Percentiles rank a stretch among this genome's conserved stretches.
These are phyloP conservation scores for Aureobasidium pullulans DNA, from an alignment of 2,329 filamentous ascomycete species.

Conservation along the genomic window DNA sequence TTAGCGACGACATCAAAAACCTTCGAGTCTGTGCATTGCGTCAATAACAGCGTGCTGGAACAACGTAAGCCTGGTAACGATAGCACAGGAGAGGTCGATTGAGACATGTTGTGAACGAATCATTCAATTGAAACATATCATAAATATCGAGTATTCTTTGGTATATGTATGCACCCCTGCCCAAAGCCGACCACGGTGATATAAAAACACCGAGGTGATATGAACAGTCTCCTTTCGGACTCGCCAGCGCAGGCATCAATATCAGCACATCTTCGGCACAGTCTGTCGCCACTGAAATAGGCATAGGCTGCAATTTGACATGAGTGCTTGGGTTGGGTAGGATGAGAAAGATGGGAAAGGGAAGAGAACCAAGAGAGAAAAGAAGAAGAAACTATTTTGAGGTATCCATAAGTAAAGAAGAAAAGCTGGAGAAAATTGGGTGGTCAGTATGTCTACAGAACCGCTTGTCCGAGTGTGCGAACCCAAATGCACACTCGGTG, in stretches of 20 bases:
- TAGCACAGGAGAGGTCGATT: too few relatives aligned
- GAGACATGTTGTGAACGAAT: too few relatives aligned
- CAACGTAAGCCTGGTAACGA: too few relatives aligned
- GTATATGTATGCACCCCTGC: conserved; percentile 21
- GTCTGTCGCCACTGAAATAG: conserved; percentile 65
- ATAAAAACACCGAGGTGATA: not conserved
- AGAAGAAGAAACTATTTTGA: not conserved
- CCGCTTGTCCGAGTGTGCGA: not conserved
- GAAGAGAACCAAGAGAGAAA: not conserved
- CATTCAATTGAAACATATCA: not conserved
- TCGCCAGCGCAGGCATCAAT: conserved; percentile 35
- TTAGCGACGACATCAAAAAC: too few relatives aligned
- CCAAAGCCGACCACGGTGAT: conserved; percentile 14
- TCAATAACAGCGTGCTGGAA: too few relatives aligned
- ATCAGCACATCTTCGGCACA: conserved; percentile 99
- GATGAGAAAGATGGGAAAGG: not conserved
- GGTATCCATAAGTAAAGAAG: conserved; percentile 14
- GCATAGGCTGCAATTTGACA: conserved; percentile 99
- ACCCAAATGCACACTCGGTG: not conserved
- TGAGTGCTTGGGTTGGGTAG: conserved; percentile 62
- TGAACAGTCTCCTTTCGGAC: conserved; percentile 20
- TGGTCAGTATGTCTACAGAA: conserved; percentile 9
- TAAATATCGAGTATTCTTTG: not conserved
- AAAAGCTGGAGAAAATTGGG: not conserved
- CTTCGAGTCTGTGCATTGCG: too few relatives aligned